These are phyloP conservation scores for Coemansia sp. DNA, from an alignment of 192 early-diverging fungal species.

Conservation along the genomic window DNA sequence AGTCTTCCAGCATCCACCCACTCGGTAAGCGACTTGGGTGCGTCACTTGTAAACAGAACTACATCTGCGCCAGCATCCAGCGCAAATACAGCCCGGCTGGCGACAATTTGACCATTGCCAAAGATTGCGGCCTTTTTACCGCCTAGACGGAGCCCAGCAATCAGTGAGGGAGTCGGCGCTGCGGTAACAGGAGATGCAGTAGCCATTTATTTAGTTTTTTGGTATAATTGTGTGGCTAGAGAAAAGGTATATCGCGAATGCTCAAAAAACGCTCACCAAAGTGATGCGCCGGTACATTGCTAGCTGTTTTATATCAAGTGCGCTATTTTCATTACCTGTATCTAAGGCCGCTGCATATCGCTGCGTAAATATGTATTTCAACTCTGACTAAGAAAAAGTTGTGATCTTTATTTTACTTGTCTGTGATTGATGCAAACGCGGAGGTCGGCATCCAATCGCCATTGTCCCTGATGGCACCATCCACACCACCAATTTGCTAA, in stretches of 20 bases:
- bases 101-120: conserved; percentile 64
- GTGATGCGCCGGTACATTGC: neutral
- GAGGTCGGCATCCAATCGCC: conserved; percentile 31
- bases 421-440: conserved; percentile 19
- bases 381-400: neutral
- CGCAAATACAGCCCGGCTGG: conserved; percentile 65
- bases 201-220: neutral
- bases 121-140: conserved; percentile 60
- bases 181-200: neutral
- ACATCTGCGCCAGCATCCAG: conserved; percentile 70
- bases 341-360: neutral
- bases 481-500: neutral
- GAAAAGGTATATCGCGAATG: neutral
- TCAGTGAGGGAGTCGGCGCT: conserved; percentile 29
- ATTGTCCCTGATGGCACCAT: conserved; percentile 15
- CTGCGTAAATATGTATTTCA: neutral
- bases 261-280: neutral
- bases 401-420: neutral
- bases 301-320: neutral
- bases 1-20: conserved; percentile 37
- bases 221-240: conserved; percentile 1
- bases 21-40: conserved; percentile 35
- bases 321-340: neutral
- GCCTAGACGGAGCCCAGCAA: conserved; percentile 42
- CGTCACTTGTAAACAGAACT: conserved; percentile 53